Evolutionary conservation across 1,139 yeast species (phyloP).

Genomic region (Debaryomycetaceae sp.): DNA sequence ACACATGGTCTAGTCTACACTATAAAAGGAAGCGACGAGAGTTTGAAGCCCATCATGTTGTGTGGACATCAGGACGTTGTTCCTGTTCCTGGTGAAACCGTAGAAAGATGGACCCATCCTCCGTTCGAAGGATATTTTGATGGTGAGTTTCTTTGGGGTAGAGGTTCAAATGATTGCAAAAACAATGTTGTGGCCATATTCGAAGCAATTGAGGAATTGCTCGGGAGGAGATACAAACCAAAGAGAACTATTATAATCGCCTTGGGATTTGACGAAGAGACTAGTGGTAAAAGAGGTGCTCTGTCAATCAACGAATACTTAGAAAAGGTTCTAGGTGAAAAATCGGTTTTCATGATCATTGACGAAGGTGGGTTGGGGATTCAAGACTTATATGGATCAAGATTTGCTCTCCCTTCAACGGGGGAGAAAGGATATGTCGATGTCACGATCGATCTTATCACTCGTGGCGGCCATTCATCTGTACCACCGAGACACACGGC

Average conservation of each 20-base stretch:
- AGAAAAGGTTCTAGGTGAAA: constrained; percentile 16
- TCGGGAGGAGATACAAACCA: constrained; percentile 16
- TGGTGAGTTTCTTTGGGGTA: constrained; percentile 30
- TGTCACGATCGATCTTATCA: constrained; percentile 27
- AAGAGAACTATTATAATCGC: constrained; percentile 22
- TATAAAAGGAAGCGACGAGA: constrained; percentile 50
- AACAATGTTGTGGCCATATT: constrained; percentile 23
- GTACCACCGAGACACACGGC: constrained; percentile 46
- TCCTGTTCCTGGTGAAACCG: constrained; percentile 54
- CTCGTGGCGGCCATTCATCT: constrained; percentile 47
- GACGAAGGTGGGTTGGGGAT: constrained; percentile 38
- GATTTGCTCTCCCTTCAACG: constrained; percentile 35
- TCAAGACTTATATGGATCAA: constrained; percentile 24
- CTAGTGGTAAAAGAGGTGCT: constrained; percentile 26
- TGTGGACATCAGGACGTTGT: constrained; percentile 76
- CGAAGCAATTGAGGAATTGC: constrained; percentile 24
- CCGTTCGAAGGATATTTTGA: constrained; percentile 64
- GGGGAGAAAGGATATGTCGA: constrained; percentile 43
- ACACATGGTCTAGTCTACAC: constrained; percentile 57
- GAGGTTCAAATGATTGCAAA: constrained; percentile 29
- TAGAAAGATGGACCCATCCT: constrained; percentile 52
- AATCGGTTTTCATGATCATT: constrained; percentile 34
- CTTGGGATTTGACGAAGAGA: constrained; percentile 32
- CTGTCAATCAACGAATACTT: constrained; percentile 11
- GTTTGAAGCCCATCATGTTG: constrained; percentile 53